A percentile compares a stretch with the other conserved stretches of the same genome.
Evolutionary conservation across 371 early-diverging fungal genomes (phyloP).

Genomic region (Dinochytrium kinnereticum): DNA sequence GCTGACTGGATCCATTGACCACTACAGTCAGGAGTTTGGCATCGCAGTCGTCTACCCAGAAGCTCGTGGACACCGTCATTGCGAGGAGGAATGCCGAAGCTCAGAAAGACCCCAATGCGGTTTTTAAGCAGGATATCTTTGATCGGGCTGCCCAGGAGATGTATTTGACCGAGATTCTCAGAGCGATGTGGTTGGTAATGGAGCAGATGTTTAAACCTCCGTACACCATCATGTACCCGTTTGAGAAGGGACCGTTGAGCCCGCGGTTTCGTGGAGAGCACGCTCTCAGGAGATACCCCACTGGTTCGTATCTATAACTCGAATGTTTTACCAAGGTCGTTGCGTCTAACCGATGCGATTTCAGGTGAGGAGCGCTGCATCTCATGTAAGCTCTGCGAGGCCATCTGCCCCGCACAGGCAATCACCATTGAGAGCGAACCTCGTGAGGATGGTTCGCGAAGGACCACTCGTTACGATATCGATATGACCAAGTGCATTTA

Average conservation of each 20-base stretch:
- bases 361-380: slow-evolving; percentile 97
- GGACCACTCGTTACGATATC: slow-evolving; percentile 97
- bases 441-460: slow-evolving; percentile 93
- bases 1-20: not conserved
- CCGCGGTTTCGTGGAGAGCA: slow-evolving; percentile 98
- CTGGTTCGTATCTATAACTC: slow-evolving; percentile 61
- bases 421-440: slow-evolving; percentile 99
- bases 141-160: slow-evolving; percentile 83
- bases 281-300: slow-evolving; percentile 93
- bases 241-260: slow-evolving; percentile 92
- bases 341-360: no score
- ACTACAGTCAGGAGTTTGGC: not conserved
- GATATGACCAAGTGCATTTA: slow-evolving; percentile 95
- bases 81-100: slow-evolving; percentile 8
- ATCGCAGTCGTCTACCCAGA: not conserved
- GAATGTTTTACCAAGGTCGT: not conserved
- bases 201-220: slow-evolving; percentile 95
- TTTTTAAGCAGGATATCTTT: slow-evolving; percentile 51
- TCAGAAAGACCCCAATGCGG: slow-evolving; percentile 8
- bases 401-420: slow-evolving; percentile 97
- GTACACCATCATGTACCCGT: slow-evolving; percentile 96
- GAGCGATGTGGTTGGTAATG: slow-evolving; percentile 91
- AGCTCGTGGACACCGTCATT: slow-evolving; percentile 7
- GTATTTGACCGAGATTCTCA: slow-evolving; percentile 88
- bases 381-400: slow-evolving; percentile 98